phyloP scores from a whole-genome alignment of 169 alveolate species.

The Hammondia hammondi region DNA sequence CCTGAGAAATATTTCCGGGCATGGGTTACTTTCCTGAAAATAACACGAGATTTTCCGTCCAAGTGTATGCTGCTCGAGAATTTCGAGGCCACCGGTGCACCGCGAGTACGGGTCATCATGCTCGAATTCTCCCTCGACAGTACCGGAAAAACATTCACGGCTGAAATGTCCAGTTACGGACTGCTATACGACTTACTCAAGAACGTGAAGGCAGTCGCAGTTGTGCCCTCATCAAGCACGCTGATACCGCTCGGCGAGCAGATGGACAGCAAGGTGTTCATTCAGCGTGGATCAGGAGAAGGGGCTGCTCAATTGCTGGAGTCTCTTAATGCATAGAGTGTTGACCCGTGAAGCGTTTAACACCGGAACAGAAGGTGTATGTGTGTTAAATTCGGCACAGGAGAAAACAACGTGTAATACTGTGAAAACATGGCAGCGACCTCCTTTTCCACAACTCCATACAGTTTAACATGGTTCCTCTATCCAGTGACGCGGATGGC shows the following conservation, averaged over 20 bases:
- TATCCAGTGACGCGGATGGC: no score
- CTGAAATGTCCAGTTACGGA: not conserved
- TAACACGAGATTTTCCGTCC: slow-evolving; percentile 49
- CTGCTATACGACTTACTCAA: slow-evolving; percentile 42
- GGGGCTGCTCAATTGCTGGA: slow-evolving; percentile 38
- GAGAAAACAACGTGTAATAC: no score
- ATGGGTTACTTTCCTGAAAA: slow-evolving; percentile 19
- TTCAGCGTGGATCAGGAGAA: slow-evolving; percentile 46
- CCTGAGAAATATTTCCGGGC: slow-evolving; percentile 42
- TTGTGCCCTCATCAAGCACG: slow-evolving; percentile 32
- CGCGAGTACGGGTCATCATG: slow-evolving; percentile 39
- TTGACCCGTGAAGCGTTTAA: no score
- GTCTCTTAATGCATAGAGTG: not conserved
- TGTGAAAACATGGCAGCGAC: no score
- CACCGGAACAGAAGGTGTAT: no score
- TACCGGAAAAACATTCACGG: slow-evolving; percentile 13
- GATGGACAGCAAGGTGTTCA: not conserved
- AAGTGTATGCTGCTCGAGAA: slow-evolving; percentile 58
- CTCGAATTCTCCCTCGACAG: slow-evolving; percentile 10
- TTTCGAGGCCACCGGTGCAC: slow-evolving; percentile 43
- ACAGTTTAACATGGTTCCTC: no score
- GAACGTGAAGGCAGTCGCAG: slow-evolving; percentile 61
- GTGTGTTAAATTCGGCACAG: no score
- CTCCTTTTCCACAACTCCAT: no score
- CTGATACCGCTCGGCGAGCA: slow-evolving; percentile 10